A percentile compares a stretch with the other conserved stretches of the same genome.
These are phyloP conservation scores for Psidium friedrichsthalianum DNA, from an alignment of 345 rosid genomes.

Conservation along the genomic window DNA sequence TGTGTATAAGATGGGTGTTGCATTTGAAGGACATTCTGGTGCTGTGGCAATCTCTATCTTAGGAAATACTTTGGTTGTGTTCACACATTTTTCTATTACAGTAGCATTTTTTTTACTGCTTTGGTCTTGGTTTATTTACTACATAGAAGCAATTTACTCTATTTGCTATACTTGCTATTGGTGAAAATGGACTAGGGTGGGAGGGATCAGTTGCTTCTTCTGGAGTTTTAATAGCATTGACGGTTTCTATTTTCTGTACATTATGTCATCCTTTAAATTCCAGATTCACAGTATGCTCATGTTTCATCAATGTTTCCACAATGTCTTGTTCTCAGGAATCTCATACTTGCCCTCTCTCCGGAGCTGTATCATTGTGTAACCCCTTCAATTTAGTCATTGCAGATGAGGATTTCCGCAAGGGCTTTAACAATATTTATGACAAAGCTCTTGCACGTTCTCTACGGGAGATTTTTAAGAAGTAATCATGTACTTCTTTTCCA, in stretches of 20 bases:
- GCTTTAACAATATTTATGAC: slow-evolving; percentile 78
- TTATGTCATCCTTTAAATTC: background rate
- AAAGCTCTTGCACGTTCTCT: slow-evolving; percentile 67
- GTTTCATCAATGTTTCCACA: background rate
- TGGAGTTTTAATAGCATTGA: background rate
- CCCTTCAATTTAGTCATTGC: slow-evolving; percentile 90
- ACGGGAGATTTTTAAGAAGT: slow-evolving; percentile 56
- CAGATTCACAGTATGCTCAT: background rate
- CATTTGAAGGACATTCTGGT: background rate
- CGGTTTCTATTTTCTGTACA: background rate
- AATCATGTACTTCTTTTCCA: slow-evolving; percentile 2
- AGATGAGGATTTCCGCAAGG: slow-evolving; percentile 88
- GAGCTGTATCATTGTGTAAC: slow-evolving; percentile 85
- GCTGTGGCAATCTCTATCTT: background rate
- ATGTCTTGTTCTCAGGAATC: slow-evolving; percentile 40
- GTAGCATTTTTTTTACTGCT: background rate
- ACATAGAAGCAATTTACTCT: background rate
- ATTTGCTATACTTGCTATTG: background rate
- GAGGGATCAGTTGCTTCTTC: background rate
- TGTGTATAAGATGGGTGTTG: background rate
- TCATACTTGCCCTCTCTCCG: slow-evolving; percentile 50
- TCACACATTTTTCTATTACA: background rate
- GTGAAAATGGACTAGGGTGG: background rate
- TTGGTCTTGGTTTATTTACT: background rate
- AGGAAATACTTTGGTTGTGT: background rate